These are phyloP conservation scores for Mentha longifolia DNA, from an alignment of 257 asterid species.

Conservation along the genomic window DNA sequence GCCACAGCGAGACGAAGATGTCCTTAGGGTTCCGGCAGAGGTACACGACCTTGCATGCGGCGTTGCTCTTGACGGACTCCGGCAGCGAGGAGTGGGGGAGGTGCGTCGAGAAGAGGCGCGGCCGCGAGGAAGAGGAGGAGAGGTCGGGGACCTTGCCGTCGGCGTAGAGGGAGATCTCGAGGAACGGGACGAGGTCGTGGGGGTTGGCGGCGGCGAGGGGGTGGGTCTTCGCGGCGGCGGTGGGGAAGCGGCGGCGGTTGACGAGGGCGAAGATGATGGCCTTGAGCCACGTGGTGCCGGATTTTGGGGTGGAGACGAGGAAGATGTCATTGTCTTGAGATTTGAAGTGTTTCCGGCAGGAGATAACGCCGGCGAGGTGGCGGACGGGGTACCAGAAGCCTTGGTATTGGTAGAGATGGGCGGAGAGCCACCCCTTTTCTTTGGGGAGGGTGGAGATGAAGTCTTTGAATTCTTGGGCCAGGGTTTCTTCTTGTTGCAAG, in stretches of 20 bases:
- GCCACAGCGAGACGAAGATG: conserved; percentile 55
- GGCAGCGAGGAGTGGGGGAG: conserved; percentile 44
- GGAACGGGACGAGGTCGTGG: conserved; percentile 42
- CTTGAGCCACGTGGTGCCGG: conserved; percentile 63
- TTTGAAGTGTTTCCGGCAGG: conserved; percentile 46
- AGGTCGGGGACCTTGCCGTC: conserved; percentile 43
- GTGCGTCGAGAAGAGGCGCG: conserved; percentile 49
- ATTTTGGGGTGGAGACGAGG: conserved; percentile 58
- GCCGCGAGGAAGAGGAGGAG: conserved; percentile 13
- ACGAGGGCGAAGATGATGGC: conserved; percentile 46
- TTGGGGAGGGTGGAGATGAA: conserved; percentile 46
- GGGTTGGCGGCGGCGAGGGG: conserved; percentile 36
- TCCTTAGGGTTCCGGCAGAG: conserved; percentile 59
- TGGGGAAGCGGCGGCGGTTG: conserved; percentile 37
- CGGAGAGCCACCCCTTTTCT: conserved; percentile 45
- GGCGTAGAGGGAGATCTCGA: conserved; percentile 41
- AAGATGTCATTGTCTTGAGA: conserved; percentile 42
- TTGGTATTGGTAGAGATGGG: conserved; percentile 46
- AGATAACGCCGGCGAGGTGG: conserved; percentile 39
- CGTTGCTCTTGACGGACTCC: conserved; percentile 4
- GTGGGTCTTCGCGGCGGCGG: conserved; percentile 21
- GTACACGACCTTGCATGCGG: conserved; percentile 50
- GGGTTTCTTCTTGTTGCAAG: conserved; percentile 41
- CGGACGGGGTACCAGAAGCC: conserved; percentile 50
- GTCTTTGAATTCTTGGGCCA: conserved; percentile 28